Percentiles rank a stretch among this genome's conserved stretches.
Conservation (phyloP, 805 yeast genomes). For the Cyberlindnera maclurae region DNA sequence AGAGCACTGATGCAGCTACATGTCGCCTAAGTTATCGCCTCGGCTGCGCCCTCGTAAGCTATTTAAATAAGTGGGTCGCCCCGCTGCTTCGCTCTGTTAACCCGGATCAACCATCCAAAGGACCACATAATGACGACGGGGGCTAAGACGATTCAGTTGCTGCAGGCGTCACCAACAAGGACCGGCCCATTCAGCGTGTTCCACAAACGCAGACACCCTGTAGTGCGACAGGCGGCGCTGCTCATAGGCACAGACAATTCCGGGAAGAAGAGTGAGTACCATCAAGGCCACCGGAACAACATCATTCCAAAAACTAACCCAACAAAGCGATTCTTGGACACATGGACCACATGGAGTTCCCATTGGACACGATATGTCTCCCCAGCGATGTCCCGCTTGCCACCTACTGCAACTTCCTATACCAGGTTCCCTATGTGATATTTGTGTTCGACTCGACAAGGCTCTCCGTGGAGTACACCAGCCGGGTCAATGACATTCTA, state of each 20-base stretch:
- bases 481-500: conserved; percentile 5
- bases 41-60: too few relatives aligned
- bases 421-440: conserved; percentile 12
- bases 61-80: too few relatives aligned
- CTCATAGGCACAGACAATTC: conserved; percentile 15
- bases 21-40: too few relatives aligned
- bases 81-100: not conserved
- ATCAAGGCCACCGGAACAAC: not conserved
- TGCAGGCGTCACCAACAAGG: conserved; percentile 14
- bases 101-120: too few relatives aligned
- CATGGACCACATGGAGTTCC: conserved; percentile 8
- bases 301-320: too few relatives aligned
- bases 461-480: conserved; percentile 8
- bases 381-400: conserved; percentile 15
- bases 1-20: too few relatives aligned
- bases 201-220: not conserved
- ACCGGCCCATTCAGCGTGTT: conserved; percentile 5
- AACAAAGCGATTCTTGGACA: conserved; percentile 9
- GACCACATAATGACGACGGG: not conserved
- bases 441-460: conserved; percentile 19
- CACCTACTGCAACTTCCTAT: conserved; percentile 17
- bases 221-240: conserved; percentile 11
- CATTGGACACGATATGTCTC: conserved; percentile 15
- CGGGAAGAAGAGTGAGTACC: conserved; percentile 14
- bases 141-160: conserved; percentile 13